Percentiles rank a stretch among this genome's conserved stretches.
These are phyloP conservation scores for Phytophthora pseudosyringae DNA, from an alignment of 352 stramenopile species.

Conservation along the genomic window DNA sequence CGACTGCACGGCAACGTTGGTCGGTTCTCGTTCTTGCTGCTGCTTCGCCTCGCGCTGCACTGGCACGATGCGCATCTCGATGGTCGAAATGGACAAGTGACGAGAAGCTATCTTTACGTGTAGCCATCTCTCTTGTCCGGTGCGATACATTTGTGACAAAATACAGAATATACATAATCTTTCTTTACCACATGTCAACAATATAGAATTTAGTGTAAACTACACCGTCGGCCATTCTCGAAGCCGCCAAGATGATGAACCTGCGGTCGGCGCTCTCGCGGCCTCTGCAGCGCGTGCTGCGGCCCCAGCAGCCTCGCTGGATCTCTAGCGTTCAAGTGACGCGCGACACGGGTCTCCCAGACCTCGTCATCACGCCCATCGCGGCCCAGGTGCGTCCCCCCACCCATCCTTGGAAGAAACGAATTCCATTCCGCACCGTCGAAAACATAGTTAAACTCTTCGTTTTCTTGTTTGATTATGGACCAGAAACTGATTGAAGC, in stretches of 20 bases:
- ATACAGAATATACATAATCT: background rate
- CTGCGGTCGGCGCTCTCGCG: slow-evolving; percentile 31
- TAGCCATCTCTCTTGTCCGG: background rate
- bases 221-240: background rate
- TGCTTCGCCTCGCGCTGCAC: background rate
- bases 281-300: slow-evolving; percentile 25
- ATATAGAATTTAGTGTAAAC: background rate
- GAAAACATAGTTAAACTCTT: background rate
- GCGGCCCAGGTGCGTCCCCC: slow-evolving; percentile 54
- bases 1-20: background rate
- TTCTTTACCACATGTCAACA: background rate
- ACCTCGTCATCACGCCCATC: slow-evolving; percentile 75
- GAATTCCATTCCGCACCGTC: background rate
- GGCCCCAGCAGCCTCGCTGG: slow-evolving; percentile 28
- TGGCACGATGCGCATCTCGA: slow-evolving; percentile 14
- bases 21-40: background rate
- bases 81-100: slow-evolving; percentile 7
- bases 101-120: slow-evolving; percentile 7
- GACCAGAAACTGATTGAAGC: slow-evolving; percentile 65
- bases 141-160: background rate
- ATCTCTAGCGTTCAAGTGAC: slow-evolving; percentile 48
- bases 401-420: background rate
- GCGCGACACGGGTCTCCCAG: slow-evolving; percentile 49
- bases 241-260: slow-evolving; percentile 26
- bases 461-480: slow-evolving; percentile 3